Conservation (phyloP, 345 rosid species). For the Ceriops decandra region DNA sequence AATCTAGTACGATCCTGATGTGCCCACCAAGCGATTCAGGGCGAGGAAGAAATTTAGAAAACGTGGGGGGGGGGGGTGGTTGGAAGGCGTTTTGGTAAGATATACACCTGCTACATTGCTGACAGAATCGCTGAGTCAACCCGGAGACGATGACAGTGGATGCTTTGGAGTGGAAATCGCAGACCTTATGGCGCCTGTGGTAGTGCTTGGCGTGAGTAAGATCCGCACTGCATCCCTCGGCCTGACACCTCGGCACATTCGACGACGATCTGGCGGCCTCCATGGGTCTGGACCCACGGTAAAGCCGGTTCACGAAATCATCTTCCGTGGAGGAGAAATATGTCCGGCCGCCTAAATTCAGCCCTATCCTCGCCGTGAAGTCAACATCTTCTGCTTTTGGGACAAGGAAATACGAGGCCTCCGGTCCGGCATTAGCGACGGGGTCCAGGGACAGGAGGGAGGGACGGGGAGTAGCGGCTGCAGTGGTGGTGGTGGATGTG, state of each 20-base stretch:
- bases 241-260: conserved; percentile 79
- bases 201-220: conserved; percentile 91
- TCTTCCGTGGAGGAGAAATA: conserved; percentile 90
- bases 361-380: conserved; percentile 67
- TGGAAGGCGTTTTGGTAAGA: conserved; percentile 28
- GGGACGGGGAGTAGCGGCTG: conserved; percentile 23
- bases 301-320: conserved; percentile 80
- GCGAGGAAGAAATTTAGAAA: not conserved
- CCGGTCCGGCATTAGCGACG: conserved; percentile 7
- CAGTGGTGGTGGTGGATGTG: not conserved
- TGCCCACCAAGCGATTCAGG: too few relatives aligned
- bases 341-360: conserved; percentile 85
- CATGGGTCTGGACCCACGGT: conserved; percentile 69
- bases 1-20: too few relatives aligned
- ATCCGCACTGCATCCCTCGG: conserved; percentile 95
- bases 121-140: conserved; percentile 95
- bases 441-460: conserved; percentile 50
- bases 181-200: conserved; percentile 95
- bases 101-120: conserved; percentile 94
- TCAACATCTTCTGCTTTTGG: conserved; percentile 75
- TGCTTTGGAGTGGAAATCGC: conserved; percentile 95
- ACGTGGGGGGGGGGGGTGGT: not conserved
- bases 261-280: conserved; percentile 37
- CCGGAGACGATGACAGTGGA: conserved; percentile 85
- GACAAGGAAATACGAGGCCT: conserved; percentile 38